These are phyloP conservation scores for Flaveria linearis DNA, from an alignment of 129 eudicot species.

Conservation along the genomic window DNA sequence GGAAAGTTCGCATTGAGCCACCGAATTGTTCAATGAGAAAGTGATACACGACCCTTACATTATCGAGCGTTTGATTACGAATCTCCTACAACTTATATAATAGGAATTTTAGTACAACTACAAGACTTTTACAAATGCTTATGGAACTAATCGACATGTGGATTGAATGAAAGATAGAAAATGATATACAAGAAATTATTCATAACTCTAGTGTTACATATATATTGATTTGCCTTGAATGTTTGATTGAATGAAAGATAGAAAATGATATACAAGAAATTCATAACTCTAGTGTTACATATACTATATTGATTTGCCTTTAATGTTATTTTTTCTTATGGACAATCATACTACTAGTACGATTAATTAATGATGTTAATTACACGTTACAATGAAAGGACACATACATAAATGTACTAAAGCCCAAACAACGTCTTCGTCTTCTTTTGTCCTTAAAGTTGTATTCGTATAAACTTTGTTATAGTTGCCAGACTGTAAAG, in stretches of 20 bases:
- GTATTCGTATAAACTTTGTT: conserved; percentile 5
- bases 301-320: conserved; percentile 10
- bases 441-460: conserved; percentile 19
- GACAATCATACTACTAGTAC: conserved; percentile 1
- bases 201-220: not conserved
- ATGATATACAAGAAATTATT: not conserved
- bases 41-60: too few species aligned
- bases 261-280: not conserved
- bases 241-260: not conserved
- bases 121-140: not conserved
- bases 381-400: not conserved
- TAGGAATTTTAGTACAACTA: not conserved
- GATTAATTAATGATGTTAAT: conserved; percentile 14
- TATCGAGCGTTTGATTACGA: too few species aligned
- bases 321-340: not conserved
- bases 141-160: not conserved
- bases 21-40: too few species aligned
- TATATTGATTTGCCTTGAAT: conserved; percentile 7
- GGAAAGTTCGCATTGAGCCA: too few species aligned
- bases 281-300: not conserved
- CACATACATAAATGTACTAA: conserved; percentile 17
- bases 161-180: not conserved
- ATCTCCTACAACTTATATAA: too few species aligned
- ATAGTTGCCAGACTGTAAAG: conserved; percentile 22
- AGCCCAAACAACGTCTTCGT: not conserved